phyloP scores from a whole-genome alignment of 495 filamentous ascomycete species.

The Aspergillus affinis region DNA sequence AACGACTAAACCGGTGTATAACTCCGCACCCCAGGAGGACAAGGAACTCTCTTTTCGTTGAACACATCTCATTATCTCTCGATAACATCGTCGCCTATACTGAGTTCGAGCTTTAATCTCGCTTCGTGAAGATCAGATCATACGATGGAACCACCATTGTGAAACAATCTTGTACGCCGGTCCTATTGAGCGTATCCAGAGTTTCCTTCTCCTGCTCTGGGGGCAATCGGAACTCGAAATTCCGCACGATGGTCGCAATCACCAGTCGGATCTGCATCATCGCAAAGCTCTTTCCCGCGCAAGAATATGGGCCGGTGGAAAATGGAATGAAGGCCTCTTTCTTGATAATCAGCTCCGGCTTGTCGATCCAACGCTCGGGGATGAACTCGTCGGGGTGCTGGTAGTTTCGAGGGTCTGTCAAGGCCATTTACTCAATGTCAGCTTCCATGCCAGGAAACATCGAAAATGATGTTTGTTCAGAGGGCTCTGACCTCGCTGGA shows the following conservation, averaged over 20 bases:
- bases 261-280: slow-evolving; percentile 36
- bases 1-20: background rate
- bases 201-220: slow-evolving; percentile 15
- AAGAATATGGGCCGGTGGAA: slow-evolving; percentile 23
- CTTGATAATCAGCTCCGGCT: slow-evolving; percentile 28
- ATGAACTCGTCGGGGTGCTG: slow-evolving; percentile 27
- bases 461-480: background rate
- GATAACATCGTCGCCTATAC: background rate
- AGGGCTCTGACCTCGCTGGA: slow-evolving; percentile 10
- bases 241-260: slow-evolving; percentile 27
- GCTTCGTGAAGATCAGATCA: slow-evolving; percentile 13
- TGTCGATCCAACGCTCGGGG: slow-evolving; percentile 34
- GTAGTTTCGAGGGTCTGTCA: slow-evolving; percentile 21
- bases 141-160: slow-evolving; percentile 16
- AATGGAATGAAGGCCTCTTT: slow-evolving; percentile 33
- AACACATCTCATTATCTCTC: background rate
- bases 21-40: background rate
- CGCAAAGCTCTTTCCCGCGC: slow-evolving; percentile 33
- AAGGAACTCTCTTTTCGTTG: background rate
- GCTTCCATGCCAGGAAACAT: background rate
- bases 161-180: slow-evolving; percentile 16
- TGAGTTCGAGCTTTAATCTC: background rate
- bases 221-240: slow-evolving; percentile 35
- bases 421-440: background rate
- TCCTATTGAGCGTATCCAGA: slow-evolving; percentile 10